phyloP scores from a whole-genome alignment of 2,329 filamentous ascomycete genomes.

The Rutstroemia sydowiana region DNA sequence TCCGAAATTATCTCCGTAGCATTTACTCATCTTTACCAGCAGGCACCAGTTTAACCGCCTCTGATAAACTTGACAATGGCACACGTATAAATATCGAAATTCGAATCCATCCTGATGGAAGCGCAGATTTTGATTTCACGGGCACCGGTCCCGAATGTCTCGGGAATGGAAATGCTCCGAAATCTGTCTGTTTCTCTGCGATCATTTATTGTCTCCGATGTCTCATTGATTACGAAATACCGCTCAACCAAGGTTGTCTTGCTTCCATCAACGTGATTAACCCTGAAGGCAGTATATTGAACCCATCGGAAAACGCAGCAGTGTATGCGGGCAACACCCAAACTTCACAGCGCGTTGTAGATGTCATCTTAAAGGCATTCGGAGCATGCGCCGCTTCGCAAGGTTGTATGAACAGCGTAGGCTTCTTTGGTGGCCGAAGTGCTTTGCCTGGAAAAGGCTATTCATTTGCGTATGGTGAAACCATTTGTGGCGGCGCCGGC shows the following conservation, averaged over 20 bases:
- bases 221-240: slow-evolving; percentile 71
- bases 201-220: slow-evolving; percentile 79
- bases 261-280: slow-evolving; percentile 65
- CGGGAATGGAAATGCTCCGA: slow-evolving; percentile 69
- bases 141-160: slow-evolving; percentile 72
- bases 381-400: slow-evolving; percentile 68
- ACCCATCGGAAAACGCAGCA: slow-evolving; percentile 65
- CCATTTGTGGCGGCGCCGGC: slow-evolving; percentile 68
- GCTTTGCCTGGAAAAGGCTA: slow-evolving; percentile 45
- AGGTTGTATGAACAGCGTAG: slow-evolving; percentile 76
- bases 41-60: slow-evolving; percentile 57
- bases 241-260: slow-evolving; percentile 76
- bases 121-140: slow-evolving; percentile 67
- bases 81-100: slow-evolving; percentile 66
- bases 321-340: slow-evolving; percentile 77
- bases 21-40: slow-evolving; percentile 54
- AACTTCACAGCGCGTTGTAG: slow-evolving; percentile 70
- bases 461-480: slow-evolving; percentile 80
- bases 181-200: slow-evolving; percentile 71
- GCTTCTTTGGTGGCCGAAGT: slow-evolving; percentile 65
- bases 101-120: slow-evolving; percentile 63
- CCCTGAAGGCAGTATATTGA: slow-evolving; percentile 62
- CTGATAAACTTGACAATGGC: slow-evolving; percentile 80
- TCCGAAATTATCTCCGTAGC: slow-evolving; percentile 61
- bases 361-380: slow-evolving; percentile 74